These are phyloP conservation scores for Aspergillus fumigatiaffinis DNA, from an alignment of 2,329 filamentous ascomycete species.

Conservation along the genomic window DNA sequence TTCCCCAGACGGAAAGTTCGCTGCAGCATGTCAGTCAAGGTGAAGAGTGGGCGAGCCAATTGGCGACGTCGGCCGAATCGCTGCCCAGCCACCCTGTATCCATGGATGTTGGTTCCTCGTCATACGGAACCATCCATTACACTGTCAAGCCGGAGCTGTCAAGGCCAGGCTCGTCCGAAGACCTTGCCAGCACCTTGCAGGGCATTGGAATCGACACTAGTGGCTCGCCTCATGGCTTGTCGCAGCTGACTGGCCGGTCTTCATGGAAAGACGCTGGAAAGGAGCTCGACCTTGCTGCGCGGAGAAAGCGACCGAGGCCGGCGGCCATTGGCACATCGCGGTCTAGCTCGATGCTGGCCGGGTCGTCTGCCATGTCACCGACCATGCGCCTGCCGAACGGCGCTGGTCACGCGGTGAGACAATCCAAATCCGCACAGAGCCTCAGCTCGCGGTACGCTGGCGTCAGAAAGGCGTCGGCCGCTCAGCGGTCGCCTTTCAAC, in stretches of 20 bases:
- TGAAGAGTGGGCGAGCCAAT: constrained; percentile 26
- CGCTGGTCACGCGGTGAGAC: constrained; percentile 38
- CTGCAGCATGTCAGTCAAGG: constrained; percentile 10
- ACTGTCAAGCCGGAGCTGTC: constrained; percentile 30
- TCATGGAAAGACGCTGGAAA: constrained; percentile 37
- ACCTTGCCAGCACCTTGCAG: constrained; percentile 30
- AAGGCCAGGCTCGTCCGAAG: constrained; percentile 32
- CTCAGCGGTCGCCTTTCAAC: constrained; percentile 46
- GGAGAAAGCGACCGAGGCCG: constrained; percentile 44
- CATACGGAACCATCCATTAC: constrained; percentile 29
- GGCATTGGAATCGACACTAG: constrained; percentile 34
- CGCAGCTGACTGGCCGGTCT: constrained; percentile 23
- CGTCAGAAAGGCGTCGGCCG: constrained; percentile 43
- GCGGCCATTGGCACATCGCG: constrained; percentile 43
- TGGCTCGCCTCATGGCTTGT: constrained; percentile 18
- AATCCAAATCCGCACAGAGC: constrained; percentile 44
- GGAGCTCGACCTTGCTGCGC: constrained; percentile 44
- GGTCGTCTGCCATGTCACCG: constrained; percentile 41
- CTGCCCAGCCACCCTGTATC: constrained; percentile 16
- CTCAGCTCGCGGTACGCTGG: constrained; percentile 44
- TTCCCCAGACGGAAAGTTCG: constrained; percentile 19
- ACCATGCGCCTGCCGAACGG: constrained; percentile 32
- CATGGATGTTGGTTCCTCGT: constrained; percentile 24
- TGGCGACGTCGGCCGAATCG: constrained; percentile 17
- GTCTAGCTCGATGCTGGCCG: constrained; percentile 35